Evolutionary conservation across 1,284 basidiomycete species (phyloP).

Genomic region (Calocybe gambosa): DNA sequence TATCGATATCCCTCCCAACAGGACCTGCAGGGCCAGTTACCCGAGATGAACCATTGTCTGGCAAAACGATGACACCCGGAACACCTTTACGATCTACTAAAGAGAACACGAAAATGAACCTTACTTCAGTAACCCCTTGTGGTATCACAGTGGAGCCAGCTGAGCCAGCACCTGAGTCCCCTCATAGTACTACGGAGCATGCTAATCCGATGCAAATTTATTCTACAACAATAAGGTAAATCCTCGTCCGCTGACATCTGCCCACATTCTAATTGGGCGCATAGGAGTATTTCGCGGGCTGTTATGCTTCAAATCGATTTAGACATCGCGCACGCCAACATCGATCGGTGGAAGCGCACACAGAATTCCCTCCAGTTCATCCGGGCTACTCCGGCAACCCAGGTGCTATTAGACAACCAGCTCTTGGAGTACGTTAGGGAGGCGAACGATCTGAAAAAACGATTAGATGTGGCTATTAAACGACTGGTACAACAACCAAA

Average conservation of each 20-base stretch:
- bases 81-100: background rate
- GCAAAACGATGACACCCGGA: background rate
- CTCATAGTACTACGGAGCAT: background rate
- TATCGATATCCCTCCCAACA: background rate
- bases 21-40: background rate
- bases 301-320: conserved; percentile 16
- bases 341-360: conserved; percentile 25
- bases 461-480: conserved; percentile 19
- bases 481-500: conserved; percentile 23
- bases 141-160: conserved; percentile 5
- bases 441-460: conserved; percentile 16
- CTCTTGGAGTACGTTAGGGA: conserved; percentile 18
- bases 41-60: conserved; percentile 4
- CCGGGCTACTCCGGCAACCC: conserved; percentile 23
- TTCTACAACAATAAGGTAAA: conserved; percentile 12
- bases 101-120: background rate
- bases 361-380: conserved; percentile 24
- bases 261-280: background rate
- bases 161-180: conserved; percentile 10
- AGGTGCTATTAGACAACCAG: conserved; percentile 22
- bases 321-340: conserved; percentile 16
- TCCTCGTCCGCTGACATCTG: background rate
- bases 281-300: conserved; percentile 13
- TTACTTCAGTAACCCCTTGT: conserved; percentile 4
- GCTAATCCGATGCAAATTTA: conserved; percentile 7